Percentiles rank a stretch among this genome's conserved stretches.
These are phyloP conservation scores for Somion occarium DNA, from an alignment of 1,284 basidiomycete genomes.

Conservation along the genomic window DNA sequence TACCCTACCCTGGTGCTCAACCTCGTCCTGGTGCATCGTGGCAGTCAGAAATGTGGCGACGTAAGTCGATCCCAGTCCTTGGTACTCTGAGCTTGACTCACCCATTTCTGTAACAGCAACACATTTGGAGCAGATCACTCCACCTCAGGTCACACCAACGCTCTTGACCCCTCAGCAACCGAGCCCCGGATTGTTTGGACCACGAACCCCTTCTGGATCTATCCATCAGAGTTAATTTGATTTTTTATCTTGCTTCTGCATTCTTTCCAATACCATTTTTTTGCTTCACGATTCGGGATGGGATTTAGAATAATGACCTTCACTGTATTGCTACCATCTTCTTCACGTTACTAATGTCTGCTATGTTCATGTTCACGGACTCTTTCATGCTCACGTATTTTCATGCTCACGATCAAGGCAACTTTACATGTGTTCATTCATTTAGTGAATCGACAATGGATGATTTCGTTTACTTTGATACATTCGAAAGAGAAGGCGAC, in stretches of 20 bases:
- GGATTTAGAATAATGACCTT: no score
- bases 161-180: slow-evolving; percentile 39
- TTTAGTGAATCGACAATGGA: no score
- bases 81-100: slow-evolving; percentile 15
- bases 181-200: slow-evolving; percentile 63
- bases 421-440: no score
- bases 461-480: no score
- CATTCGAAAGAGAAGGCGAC: no score
- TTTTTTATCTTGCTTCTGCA: neutral
- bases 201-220: slow-evolving; percentile 47
- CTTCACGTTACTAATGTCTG: no score
- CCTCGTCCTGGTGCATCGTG: neutral
- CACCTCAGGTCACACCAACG: slow-evolving; percentile 37
- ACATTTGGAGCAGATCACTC: neutral
- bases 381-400: no score
- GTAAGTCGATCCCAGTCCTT: slow-evolving; percentile 2
- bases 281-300: no score
- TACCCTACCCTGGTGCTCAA: slow-evolving; percentile 19
- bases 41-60: slow-evolving; percentile 2
- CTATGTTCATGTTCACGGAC: no score
- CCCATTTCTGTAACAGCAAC: slow-evolving; percentile 9
- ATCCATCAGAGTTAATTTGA: neutral
- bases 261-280: no score
- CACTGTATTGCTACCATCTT: no score
- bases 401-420: no score